Evolutionary conservation across 2,329 filamentous ascomycete genomes (phyloP), one percentile per base, ranked within the genome.

Genomic region (Beauveria brongniartii): DNA sequence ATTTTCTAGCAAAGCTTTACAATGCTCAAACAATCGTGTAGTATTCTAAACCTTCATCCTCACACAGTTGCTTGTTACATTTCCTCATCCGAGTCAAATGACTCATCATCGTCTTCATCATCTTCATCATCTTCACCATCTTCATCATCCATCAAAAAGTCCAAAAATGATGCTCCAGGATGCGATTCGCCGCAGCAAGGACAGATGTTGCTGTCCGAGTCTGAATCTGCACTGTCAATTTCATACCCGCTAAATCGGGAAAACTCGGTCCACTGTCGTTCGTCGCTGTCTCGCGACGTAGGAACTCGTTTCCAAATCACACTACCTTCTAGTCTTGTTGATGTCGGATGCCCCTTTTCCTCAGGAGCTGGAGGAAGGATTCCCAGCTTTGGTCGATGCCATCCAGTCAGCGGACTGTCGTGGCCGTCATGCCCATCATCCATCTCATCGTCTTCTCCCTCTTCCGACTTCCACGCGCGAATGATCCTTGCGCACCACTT

Each of bases 241-340:
- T 74, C 72, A 61, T 75, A 74, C 28, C 75, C 75, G 34, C 68
- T 74, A 54, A 65, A 69, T 37, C 75, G 70, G 55, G 71, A 76
- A 64, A 82, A 83, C 41, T 81, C 73, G 18, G 74, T 70, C 80
- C 80, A 83, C n/a, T 70, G 67, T 24, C 80, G 78, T 37, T 75
- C 69, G 16, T 72, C 66, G 0, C 63, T 65, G 60, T 78, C 76
- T 20, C 77, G 74, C 20, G 69, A 69, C 4, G 72, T 52, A 1
- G 80, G 81, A 0, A 82, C 75, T 14, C 71, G 75, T 67, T 82
- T 83, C 79, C 80, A 83, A 22, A 83, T 75, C 3, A 80, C 76
- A 28, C 71, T 70, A 14, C 78, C 75, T 20, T 77, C 74, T n/a
- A 73, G 69, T 62, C 70, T 76, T 24, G 63, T 67, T 3, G 77